phyloP scores from a whole-genome alignment of 225 moss, liverwort and hornwort genomes.

The Pseudoscleropodium purum region DNA sequence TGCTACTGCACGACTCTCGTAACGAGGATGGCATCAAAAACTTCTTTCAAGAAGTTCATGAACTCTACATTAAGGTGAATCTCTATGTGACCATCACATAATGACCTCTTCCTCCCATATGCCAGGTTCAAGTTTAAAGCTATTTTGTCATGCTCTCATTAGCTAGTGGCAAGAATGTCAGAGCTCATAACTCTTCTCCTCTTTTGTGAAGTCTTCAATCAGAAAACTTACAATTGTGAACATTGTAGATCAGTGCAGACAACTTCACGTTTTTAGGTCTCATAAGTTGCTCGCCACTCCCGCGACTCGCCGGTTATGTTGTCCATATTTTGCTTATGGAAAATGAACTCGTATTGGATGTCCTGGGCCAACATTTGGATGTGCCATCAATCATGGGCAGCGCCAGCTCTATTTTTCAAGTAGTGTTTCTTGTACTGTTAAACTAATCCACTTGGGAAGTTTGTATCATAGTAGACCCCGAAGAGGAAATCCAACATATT shows the following conservation, averaged over 20 bases:
- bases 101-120: neutral
- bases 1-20: constrained; percentile 94
- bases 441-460: neutral
- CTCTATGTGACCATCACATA: neutral
- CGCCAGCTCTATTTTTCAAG: neutral
- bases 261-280: neutral
- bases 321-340: neutral
- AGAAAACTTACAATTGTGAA: neutral
- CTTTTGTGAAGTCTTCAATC: neutral
- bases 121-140: neutral
- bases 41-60: constrained; percentile 95
- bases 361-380: neutral
- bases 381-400: neutral
- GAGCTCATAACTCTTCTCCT: neutral
- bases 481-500: neutral
- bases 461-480: neutral
- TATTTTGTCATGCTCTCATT: neutral
- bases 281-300: neutral
- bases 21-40: constrained; percentile 96
- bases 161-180: neutral
- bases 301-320: neutral
- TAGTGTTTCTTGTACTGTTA: neutral
- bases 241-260: neutral
- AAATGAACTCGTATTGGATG: neutral
- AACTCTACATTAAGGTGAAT: constrained; percentile 85